Evolutionary conservation across 2,329 filamentous ascomycete species (phyloP).

Genomic region (Colletotrichum caudatum): DNA sequence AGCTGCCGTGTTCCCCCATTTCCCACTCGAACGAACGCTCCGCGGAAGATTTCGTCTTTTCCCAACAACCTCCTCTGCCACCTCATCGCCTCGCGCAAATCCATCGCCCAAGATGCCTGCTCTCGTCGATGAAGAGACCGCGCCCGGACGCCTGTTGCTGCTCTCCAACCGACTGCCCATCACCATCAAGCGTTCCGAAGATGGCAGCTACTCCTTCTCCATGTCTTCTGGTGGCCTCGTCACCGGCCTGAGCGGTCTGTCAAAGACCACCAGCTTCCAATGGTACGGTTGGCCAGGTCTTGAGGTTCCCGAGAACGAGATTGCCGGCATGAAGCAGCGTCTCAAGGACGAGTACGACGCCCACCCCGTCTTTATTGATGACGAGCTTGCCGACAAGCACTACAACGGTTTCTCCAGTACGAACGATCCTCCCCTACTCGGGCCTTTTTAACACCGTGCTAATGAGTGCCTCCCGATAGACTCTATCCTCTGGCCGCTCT

Average conservation of each 20-base stretch:
- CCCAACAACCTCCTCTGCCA: conserved; percentile 7
- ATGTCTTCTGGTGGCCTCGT: conserved; percentile 98
- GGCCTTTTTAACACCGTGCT: conserved; percentile 6
- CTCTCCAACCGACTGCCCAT: conserved; percentile 96
- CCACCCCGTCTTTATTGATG: conserved; percentile 91
- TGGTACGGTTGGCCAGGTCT: conserved; percentile 99
- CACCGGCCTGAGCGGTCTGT: conserved; percentile 89
- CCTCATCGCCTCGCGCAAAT: conserved; percentile 15
- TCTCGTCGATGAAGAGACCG: conserved; percentile 51
- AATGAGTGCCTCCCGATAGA: conserved; percentile 63
- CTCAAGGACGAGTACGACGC: conserved; percentile 90
- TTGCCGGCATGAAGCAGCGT: conserved; percentile 77
- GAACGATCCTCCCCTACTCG: conserved; percentile 48
- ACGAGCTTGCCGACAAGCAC: conserved; percentile 92
- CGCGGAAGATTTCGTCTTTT: conserved; percentile 19
- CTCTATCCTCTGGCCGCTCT: conserved; percentile 97
- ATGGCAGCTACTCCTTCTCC: conserved; percentile 91
- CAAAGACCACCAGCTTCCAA: conserved; percentile 93
- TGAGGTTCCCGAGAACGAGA: conserved; percentile 88
- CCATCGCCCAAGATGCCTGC: conserved; percentile 51
- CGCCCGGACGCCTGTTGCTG: conserved; percentile 74
- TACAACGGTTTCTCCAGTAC: conserved; percentile 98
- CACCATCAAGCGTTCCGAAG: conserved; percentile 93
- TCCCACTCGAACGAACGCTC: conserved; percentile 22
- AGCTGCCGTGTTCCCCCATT: conserved; percentile 21